Conservation (phyloP, 495 filamentous ascomycete species). For the Penicillium simplicissimum region DNA sequence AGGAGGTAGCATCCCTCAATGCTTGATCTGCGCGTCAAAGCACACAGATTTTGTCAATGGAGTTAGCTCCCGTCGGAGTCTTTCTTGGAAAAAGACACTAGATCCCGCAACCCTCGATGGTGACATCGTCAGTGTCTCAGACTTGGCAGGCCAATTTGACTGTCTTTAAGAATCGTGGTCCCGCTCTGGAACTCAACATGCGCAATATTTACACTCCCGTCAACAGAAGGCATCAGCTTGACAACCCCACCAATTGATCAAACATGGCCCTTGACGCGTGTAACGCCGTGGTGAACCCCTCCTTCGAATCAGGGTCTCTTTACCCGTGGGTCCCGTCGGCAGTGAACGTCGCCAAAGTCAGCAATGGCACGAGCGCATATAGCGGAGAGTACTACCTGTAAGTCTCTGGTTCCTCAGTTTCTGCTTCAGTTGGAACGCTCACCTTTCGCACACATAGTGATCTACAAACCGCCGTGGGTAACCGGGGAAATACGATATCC, state of each 20-base stretch:
- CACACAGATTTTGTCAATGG: neutral
- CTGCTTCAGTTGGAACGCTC: neutral
- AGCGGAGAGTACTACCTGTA: slow-evolving; percentile 30
- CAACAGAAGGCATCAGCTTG: neutral
- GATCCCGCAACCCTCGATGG: neutral
- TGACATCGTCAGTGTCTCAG: neutral
- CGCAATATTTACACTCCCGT: neutral
- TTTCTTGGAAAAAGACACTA: neutral
- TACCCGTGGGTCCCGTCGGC: slow-evolving; percentile 27
- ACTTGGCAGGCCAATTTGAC: neutral
- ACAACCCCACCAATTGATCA: neutral
- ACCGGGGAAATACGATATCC: slow-evolving; percentile 26
- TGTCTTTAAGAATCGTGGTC: neutral
- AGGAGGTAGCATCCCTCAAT: neutral
- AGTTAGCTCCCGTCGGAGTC: neutral
- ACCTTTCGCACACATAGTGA: slow-evolving; percentile 6
- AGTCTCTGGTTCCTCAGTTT: neutral
- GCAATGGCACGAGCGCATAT: slow-evolving; percentile 21
- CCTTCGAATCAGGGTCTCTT: slow-evolving; percentile 29
- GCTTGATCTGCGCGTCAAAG: neutral
- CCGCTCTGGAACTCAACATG: neutral
- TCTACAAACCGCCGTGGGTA: slow-evolving; percentile 26
- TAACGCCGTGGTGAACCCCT: slow-evolving; percentile 29
- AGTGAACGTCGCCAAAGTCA: slow-evolving; percentile 24
- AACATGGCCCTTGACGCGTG: slow-evolving; percentile 25